Percentiles rank a stretch among this genome's conserved stretches.
These are phyloP conservation scores for Pestalotiopsis sp. DNA, from an alignment of 2,329 filamentous ascomycete species.

Conservation along the genomic window DNA sequence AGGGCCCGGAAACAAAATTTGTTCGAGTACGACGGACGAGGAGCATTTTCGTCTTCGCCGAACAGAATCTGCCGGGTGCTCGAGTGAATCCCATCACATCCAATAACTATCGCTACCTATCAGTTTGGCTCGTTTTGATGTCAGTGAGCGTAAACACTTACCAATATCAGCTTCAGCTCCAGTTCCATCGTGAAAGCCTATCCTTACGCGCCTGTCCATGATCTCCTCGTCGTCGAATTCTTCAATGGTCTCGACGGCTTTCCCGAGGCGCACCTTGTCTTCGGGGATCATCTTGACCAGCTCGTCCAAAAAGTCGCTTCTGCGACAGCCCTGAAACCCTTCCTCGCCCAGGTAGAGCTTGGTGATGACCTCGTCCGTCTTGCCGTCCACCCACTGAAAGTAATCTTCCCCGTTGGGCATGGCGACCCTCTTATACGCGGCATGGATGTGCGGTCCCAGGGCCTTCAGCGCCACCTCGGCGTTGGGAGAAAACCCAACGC, in stretches of 20 bases:
- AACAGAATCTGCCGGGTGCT: conserved; percentile 52
- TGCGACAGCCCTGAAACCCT: conserved; percentile 40
- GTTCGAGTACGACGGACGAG: conserved; percentile 50
- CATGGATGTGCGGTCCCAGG: conserved; percentile 36
- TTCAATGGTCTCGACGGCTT: conserved; percentile 32
- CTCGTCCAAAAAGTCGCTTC: conserved; percentile 40
- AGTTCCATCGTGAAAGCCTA: conserved; percentile 33
- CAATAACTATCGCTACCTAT: conserved; percentile 42
- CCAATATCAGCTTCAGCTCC: conserved; percentile 32
- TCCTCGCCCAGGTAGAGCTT: conserved; percentile 38
- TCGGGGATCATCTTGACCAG: conserved; percentile 33
- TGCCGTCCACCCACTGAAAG: conserved; percentile 44
- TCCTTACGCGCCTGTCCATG: conserved; percentile 11
- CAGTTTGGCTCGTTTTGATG: neutral
- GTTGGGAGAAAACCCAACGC: conserved; percentile 53
- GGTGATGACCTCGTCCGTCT: conserved; percentile 30
- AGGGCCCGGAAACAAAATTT: conserved; percentile 65
- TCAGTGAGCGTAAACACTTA: conserved; percentile 14
- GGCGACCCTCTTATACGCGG: conserved; percentile 33
- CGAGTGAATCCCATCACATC: conserved; percentile 66
- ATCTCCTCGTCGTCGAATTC: conserved; percentile 19
- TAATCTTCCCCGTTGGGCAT: conserved; percentile 40
- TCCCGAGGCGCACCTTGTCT: conserved; percentile 31
- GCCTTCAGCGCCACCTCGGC: conserved; percentile 45
- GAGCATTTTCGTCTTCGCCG: conserved; percentile 42